A percentile compares a stretch with the other conserved stretches of the same genome.
These are phyloP conservation scores for Flaveria bidentis DNA, from an alignment of 129 eudicot species.

Conservation along the genomic window DNA sequence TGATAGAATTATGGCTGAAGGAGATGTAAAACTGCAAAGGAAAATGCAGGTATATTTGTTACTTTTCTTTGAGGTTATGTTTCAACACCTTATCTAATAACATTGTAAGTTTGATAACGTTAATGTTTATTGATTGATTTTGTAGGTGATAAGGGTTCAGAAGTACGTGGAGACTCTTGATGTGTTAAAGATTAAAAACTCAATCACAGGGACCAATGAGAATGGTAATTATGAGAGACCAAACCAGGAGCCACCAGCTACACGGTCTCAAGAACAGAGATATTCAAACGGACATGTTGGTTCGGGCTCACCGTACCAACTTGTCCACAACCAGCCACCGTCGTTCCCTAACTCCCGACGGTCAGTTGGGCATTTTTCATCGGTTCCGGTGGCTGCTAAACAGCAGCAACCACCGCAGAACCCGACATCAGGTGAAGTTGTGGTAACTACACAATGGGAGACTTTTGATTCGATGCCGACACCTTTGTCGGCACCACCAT, in stretches of 20 bases:
- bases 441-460: conserved; percentile 95
- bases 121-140: conserved; percentile 10
- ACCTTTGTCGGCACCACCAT: conserved; percentile 41
- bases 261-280: conserved; percentile 27
- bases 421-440: conserved; percentile 64
- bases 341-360: conserved; percentile 50
- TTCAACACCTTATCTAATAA: background rate
- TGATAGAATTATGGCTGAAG: conserved; percentile 74
- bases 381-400: conserved; percentile 37
- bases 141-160: conserved; percentile 83
- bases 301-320: conserved; percentile 27
- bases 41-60: conserved; percentile 72
- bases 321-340: conserved; percentile 3
- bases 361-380: conserved; percentile 50
- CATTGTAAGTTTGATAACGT: background rate
- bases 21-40: conserved; percentile 85
- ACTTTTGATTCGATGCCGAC: conserved; percentile 70
- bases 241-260: background rate
- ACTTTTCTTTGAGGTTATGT: background rate
- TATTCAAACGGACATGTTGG: conserved; percentile 30
- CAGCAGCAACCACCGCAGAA: conserved; percentile 45
- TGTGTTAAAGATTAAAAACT: conserved; percentile 68
- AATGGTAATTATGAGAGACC: conserved; percentile 35
- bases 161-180: conserved; percentile 90
- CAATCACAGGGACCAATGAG: conserved; percentile 26